Evolutionary conservation across 163 green algal genomes (phyloP).

Genomic region (Coccomyxa subellipsoidea): DNA sequence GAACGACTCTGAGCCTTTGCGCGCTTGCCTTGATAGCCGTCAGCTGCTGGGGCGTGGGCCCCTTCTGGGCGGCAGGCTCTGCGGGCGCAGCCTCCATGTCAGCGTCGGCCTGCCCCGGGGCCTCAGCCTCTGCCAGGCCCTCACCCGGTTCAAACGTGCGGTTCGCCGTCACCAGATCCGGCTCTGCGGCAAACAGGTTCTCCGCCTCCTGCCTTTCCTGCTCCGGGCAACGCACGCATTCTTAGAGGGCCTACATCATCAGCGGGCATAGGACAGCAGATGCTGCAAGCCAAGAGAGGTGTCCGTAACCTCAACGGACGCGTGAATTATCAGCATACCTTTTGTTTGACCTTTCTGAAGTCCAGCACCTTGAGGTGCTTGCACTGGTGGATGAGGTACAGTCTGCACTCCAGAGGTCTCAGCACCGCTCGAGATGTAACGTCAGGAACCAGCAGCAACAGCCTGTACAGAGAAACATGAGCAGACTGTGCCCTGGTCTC

Average conservation of each 20-base stretch:
- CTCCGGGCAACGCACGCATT: too few relatives aligned
- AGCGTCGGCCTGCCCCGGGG: constrained; percentile 10
- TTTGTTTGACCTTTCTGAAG: constrained; percentile 92
- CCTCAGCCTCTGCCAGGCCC: constrained; percentile 51
- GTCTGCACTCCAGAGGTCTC: constrained; percentile 40
- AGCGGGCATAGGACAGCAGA: too few relatives aligned
- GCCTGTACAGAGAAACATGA: not conserved
- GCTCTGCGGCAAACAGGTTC: constrained; percentile 42
- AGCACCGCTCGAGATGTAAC: not conserved
- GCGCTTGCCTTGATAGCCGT: constrained; percentile 81
- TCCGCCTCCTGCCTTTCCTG: constrained; percentile 71
- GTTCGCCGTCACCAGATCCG: constrained; percentile 27
- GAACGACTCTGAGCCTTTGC: constrained; percentile 81
- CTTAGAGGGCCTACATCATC: too few relatives aligned
- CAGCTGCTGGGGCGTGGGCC: constrained; percentile 76
- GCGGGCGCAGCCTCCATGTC: constrained; percentile 22
- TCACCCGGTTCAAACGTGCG: constrained; percentile 84
- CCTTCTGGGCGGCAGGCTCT: constrained; percentile 21
- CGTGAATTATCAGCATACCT: too few relatives aligned
- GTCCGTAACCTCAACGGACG: too few relatives aligned
- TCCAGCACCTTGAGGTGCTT: constrained; percentile 86
- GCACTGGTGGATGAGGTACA: constrained; percentile 80
- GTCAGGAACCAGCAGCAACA: not conserved
- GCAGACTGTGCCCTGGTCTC: constrained; percentile 4
- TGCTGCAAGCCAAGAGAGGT: too few relatives aligned